Evolutionary conservation across 768 basidiomycete species (phyloP), one percentile per base, ranked within the genome.

Genomic region (Suillus variegatus): DNA sequence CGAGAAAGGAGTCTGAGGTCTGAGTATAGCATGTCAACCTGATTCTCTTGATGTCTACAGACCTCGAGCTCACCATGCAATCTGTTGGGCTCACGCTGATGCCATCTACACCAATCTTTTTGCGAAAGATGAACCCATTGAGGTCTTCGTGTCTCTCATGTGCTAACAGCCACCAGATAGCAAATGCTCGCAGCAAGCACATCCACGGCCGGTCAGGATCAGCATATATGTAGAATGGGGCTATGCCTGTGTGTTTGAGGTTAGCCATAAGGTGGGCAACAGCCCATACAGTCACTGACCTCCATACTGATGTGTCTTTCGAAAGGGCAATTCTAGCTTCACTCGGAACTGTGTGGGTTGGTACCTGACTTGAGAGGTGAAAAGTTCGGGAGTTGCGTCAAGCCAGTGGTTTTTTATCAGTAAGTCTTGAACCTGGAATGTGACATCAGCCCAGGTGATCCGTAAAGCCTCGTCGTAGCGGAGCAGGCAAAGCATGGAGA

Each of bases 381-480:
- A 63, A 43, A 63, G 51, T n/a, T 63, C 52, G 3, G 62, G 62
- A 47, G 62, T n/a, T 2, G 28, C 62, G 36, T 62, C 35, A 16
- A 63, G 61, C 60, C 64, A 64, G 61, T 52, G 36, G 18, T 43
- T 56, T 18, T 58, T 56, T 22, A 64, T 35, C 28, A 62, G 58
- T 3, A 25, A 28, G 51, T 63, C 62, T 3, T 55, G 49, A 22
- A 64, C 60, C 36, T 60, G 62, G 32, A 65, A 10, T 4, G 58
- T 57, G 13, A 79, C 65, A 18, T 80, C 67, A 16, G 76, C 67
- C 20, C 68, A 35, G 38, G 72, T 67, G 32, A 80, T 76, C 49
- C 76, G 76, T 0, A 80, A 66, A 2, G 75, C 78, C 47, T 80
- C 77, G 61, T 79, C 77, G 54, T 76, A 70, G 6, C 72, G 75